phyloP scores from a whole-genome alignment of 1,139 yeast genomes.

The Suhomyces bolitotheri region DNA sequence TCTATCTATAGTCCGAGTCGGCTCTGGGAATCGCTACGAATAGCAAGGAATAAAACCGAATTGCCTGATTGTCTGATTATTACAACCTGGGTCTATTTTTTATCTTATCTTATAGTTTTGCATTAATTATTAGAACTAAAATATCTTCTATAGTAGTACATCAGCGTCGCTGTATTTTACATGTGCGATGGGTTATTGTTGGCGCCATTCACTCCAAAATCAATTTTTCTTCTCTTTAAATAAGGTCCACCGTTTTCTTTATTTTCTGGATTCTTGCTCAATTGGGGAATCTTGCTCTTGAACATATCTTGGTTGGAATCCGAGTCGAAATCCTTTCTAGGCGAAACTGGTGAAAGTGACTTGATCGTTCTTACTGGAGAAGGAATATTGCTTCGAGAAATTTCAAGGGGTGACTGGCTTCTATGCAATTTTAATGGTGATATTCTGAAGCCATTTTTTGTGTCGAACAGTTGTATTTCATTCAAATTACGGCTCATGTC shows the following conservation, averaged over 20 bases:
- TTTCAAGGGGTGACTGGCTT: constrained; percentile 2
- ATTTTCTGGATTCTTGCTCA: constrained; percentile 11
- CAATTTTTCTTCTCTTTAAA: constrained; percentile 14
- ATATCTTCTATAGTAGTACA: constrained; percentile 2
- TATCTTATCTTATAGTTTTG: too few relatives aligned
- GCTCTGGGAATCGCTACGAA: too few relatives aligned
- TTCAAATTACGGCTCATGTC: constrained; percentile 14
- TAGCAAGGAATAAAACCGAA: too few relatives aligned
- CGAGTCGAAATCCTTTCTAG: neutral
- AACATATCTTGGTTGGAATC: neutral
- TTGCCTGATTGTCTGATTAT: too few relatives aligned
- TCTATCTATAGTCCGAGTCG: too few relatives aligned
- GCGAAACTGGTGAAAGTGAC: constrained; percentile 5
- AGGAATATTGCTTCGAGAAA: constrained; percentile 6
- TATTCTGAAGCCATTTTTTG: constrained; percentile 11
- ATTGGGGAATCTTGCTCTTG: constrained; percentile 13
- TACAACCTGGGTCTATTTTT: too few relatives aligned
- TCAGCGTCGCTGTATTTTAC: constrained; percentile 2
- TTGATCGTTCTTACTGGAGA: constrained; percentile 7
- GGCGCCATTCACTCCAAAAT: neutral
- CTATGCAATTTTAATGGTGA: constrained; percentile 10
- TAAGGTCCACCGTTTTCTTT: constrained; percentile 16
- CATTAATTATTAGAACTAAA: constrained; percentile 2
- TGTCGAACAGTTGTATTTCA: constrained; percentile 16
- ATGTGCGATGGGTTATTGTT: neutral